These are phyloP conservation scores for Malassezia sp. DNA, from an alignment of 1,284 basidiomycete genomes.

Conservation along the genomic window DNA sequence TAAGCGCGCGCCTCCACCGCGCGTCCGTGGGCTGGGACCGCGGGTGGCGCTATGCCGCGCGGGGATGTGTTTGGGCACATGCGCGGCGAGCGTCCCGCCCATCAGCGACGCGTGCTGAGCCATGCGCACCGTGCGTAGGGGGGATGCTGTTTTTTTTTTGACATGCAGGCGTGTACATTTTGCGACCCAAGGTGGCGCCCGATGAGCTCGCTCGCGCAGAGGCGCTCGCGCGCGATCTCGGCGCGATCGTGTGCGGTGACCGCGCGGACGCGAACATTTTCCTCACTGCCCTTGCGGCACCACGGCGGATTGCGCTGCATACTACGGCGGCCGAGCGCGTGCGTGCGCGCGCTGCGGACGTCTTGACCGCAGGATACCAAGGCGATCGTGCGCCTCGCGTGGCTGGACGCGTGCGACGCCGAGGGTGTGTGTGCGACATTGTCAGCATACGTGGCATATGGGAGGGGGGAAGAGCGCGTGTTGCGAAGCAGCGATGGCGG, in stretches of 20 bases:
- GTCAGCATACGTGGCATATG: not conserved
- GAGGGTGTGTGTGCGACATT: not conserved
- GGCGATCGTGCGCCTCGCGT: constrained; percentile 3
- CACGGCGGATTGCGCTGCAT: constrained; percentile 7
- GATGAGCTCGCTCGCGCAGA: not conserved
- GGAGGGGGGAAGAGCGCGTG: too few species aligned
- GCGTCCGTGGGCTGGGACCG: not conserved
- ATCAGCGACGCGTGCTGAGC: not conserved
- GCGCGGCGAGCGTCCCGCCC: not conserved
- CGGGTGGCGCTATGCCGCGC: constrained; percentile 1
- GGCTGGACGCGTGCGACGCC: constrained; percentile 6
- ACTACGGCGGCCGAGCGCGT: not conserved
- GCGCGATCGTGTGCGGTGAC: constrained; percentile 2
- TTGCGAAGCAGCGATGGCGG: too few species aligned
- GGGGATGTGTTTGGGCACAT: constrained; percentile 1
- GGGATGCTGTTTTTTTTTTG: not conserved
- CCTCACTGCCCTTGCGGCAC: constrained; percentile 9
- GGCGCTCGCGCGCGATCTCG: not conserved
- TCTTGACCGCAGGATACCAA: not conserved
- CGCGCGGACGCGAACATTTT: constrained; percentile 9
- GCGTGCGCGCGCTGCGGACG: not conserved
- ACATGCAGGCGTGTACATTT: constrained; percentile 5
- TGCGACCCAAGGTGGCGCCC: not conserved
- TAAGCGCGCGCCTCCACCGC: not conserved
- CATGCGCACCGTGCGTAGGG: constrained; percentile 4